These are phyloP conservation scores for Apium graveolens DNA, from an alignment of 129 eudicot species.

Conservation along the genomic window DNA sequence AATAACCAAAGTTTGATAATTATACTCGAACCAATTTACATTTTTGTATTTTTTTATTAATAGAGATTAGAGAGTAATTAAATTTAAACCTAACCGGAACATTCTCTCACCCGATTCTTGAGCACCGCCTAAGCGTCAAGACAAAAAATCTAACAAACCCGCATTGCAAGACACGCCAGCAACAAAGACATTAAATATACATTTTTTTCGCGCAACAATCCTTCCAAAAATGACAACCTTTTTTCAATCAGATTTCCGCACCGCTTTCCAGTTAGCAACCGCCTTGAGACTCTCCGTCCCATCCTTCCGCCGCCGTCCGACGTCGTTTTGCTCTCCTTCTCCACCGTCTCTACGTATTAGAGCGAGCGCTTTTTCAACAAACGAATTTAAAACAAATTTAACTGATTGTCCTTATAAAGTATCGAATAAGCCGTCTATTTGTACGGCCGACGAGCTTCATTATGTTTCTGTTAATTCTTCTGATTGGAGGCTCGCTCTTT, in stretches of 20 bases:
- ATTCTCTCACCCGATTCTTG: too few relatives aligned
- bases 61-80: too few relatives aligned
- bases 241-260: slow-evolving; percentile 37
- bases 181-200: not conserved
- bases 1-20: too few relatives aligned
- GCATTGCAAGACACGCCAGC: not conserved
- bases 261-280: slow-evolving; percentile 36
- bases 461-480: slow-evolving; percentile 60
- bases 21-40: too few relatives aligned
- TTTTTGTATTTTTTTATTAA: too few relatives aligned
- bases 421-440: slow-evolving; percentile 55
- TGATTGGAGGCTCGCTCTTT: slow-evolving; percentile 82
- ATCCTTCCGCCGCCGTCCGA: not conserved
- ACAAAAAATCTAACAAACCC: not conserved
- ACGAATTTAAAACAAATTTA: not conserved
- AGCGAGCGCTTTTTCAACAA: slow-evolving; percentile 44
- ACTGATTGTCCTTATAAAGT: slow-evolving; percentile 32
- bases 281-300: slow-evolving; percentile 18
- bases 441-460: slow-evolving; percentile 94
- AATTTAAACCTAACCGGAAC: too few relatives aligned
- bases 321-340: slow-evolving; percentile 2
- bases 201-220: not conserved
- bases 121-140: too few relatives aligned
- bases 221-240: slow-evolving; percentile 1
- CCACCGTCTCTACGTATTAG: not conserved